Evolutionary conservation across 2,329 filamentous ascomycete genomes (phyloP), one percentile per base, ranked within the genome.

Genomic region (Fusarium beomiforme): DNA sequence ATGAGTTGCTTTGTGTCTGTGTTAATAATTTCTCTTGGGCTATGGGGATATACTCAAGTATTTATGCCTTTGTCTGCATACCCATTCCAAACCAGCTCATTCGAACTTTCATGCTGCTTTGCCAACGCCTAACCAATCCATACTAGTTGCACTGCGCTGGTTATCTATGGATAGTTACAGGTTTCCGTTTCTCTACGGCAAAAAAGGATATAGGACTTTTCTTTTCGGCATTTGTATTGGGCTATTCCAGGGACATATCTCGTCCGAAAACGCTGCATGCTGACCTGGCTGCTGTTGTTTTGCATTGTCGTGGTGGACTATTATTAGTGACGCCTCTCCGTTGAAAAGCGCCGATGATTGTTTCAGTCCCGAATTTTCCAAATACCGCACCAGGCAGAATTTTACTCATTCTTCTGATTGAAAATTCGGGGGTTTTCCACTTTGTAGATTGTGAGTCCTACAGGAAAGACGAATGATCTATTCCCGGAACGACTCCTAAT

Each of bases 1-100:
- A 44, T n/a, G 34, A 2, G 10, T 21, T 19, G 36, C 4, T 54
- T 33, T 23, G 16, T 26, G 17, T 21, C n/a, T 19, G 14, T 31
- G n/a, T 26, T n/a, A 46, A 23, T 21, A 4, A 3, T 42, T 13
- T 59, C 8, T 23, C 3, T 9, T 9, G 3, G n/a, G 19, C 16
- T 16, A 2, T 3, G 6, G 29, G 37, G 2, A 24, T 5, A 12
- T 13, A 3, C 9, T 8, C 37, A 10, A 8, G 6, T 55, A 55
- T 55, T 46, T 55, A 55, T 46, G 17, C 17, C 23, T 9, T 1
- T 23, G 4, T 21, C 8, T 14, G 2, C 11, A 23, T 0, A 5
- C 1, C 2, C 6, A 2, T 7, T 23, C 1, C 0, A 10, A 19
- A 11, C 0, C 1, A 17, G 6, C 6, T 26, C 8, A 3, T 3